A percentile compares a stretch with the other conserved stretches of the same genome.
These are phyloP conservation scores for Hyphopichia homilentoma DNA, from an alignment of 805 yeast species.

Conservation along the genomic window DNA sequence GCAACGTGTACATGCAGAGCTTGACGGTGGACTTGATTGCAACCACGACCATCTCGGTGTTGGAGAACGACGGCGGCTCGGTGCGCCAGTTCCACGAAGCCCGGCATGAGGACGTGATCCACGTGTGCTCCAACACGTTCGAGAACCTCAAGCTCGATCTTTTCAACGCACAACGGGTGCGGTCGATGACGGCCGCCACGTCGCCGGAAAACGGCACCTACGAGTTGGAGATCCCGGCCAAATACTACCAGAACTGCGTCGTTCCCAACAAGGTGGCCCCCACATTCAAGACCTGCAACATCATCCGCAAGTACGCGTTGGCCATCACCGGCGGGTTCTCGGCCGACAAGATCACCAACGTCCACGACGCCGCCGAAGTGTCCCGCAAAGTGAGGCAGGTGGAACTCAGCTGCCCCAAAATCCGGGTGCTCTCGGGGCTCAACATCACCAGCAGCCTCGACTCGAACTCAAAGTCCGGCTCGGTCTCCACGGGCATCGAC, in stretches of 20 bases:
- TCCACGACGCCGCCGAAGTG: constrained; percentile 15
- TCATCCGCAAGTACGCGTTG: constrained; percentile 33
- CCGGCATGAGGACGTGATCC: constrained; percentile 17
- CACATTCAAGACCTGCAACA: constrained; percentile 53
- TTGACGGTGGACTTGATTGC: constrained; percentile 29
- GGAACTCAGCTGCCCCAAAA: constrained; percentile 28
- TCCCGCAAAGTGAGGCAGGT: constrained; percentile 20
- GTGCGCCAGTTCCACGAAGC: constrained; percentile 23
- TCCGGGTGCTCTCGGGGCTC: constrained; percentile 32
- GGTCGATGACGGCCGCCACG: constrained; percentile 18
- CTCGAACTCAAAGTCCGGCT: constrained; percentile 18
- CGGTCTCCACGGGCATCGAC: constrained; percentile 6
- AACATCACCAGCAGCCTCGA: constrained; percentile 21
- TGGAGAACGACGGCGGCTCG: constrained; percentile 20
- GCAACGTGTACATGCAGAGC: constrained; percentile 40
- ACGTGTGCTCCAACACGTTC: constrained; percentile 29
- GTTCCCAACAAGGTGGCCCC: constrained; percentile 52
- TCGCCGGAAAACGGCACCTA: constrained; percentile 17
- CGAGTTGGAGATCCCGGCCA: constrained; percentile 44
- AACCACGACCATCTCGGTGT: constrained; percentile 23
- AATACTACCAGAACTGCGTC: constrained; percentile 35
- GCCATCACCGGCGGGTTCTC: constrained; percentile 21
- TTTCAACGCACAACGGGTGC: constrained; percentile 25
- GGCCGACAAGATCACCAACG: constrained; percentile 18
- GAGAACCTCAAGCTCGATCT: constrained; percentile 39